These are phyloP conservation scores for Carnegiea gigantea DNA, from an alignment of 179 eudicot species.

Conservation along the genomic window DNA sequence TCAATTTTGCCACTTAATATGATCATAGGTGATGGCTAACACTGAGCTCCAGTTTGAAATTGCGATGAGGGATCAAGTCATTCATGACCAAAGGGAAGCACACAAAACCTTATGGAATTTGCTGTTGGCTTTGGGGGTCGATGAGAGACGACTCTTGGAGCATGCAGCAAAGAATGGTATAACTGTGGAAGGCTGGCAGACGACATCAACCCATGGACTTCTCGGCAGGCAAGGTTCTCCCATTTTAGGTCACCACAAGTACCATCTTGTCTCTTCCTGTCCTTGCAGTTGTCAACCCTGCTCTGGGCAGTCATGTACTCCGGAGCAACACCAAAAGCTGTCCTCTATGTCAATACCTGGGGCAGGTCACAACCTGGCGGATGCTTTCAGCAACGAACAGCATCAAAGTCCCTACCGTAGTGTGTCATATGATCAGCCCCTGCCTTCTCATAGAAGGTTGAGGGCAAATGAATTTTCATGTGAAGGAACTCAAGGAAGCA, in stretches of 20 bases:
- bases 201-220: conserved; percentile 20
- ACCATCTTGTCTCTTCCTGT: conserved; percentile 15
- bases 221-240: conserved; percentile 12
- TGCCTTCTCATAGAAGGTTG: background rate
- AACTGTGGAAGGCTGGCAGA: conserved; percentile 48
- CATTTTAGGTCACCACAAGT: background rate
- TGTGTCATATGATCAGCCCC: conserved; percentile 5
- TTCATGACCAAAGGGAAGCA: conserved; percentile 63
- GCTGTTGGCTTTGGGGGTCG: conserved; percentile 55
- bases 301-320: conserved; percentile 11
- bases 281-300: conserved; percentile 11
- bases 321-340: conserved; percentile 2
- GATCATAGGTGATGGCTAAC: conserved; percentile 67
- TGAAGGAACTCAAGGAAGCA: conserved; percentile 1
- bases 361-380: background rate
- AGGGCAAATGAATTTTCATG: background rate
- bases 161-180: conserved; percentile 62
- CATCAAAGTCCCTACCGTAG: background rate
- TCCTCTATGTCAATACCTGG: background rate
- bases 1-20: background rate
- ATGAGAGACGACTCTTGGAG: conserved; percentile 49
- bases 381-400: background rate
- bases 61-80: conserved; percentile 81
- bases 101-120: conserved; percentile 67
- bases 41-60: conserved; percentile 82